These are phyloP conservation scores for Schizosaccharomyces japonicus DNA, from an alignment of 805 yeast genomes.

Conservation along the genomic window DNA sequence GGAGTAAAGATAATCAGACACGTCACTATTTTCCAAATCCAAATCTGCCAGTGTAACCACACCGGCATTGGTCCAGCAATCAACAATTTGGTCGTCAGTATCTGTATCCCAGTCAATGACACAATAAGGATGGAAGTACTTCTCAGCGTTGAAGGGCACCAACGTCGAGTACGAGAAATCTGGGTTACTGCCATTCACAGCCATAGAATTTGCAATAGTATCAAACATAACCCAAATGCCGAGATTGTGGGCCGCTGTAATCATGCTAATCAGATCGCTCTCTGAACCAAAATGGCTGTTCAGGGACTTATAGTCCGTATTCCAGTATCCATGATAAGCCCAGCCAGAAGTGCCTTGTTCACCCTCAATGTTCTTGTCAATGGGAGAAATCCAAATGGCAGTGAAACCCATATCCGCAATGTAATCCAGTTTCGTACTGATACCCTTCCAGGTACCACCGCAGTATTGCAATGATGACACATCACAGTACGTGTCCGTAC, in stretches of 20 bases:
- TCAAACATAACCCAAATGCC: constrained; percentile 7
- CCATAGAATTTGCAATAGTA: constrained; percentile 5
- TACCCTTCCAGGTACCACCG: constrained; percentile 7
- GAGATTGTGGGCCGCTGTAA: constrained; percentile 4
- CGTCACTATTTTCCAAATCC: background rate
- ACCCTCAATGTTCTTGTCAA: constrained; percentile 5
- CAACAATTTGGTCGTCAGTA: constrained; percentile 4
- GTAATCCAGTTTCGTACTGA: constrained; percentile 5
- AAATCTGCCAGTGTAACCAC: constrained; percentile 5
- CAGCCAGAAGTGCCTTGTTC: background rate
- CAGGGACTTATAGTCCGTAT: background rate
- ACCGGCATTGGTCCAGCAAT: constrained; percentile 6
- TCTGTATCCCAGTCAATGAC: constrained; percentile 3
- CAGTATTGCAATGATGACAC: constrained; percentile 1
- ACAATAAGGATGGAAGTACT: constrained; percentile 5
- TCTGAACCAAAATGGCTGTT: constrained; percentile 4
- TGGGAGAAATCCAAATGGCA: constrained; percentile 8
- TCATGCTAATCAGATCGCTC: constrained; percentile 3
- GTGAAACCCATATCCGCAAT: constrained; percentile 7
- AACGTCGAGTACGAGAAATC: constrained; percentile 2
- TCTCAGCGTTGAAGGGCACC: constrained; percentile 4
- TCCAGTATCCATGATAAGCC: constrained; percentile 6
- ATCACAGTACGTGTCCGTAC: constrained; percentile 1
- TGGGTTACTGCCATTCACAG: background rate
- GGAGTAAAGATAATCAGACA: background rate